phyloP scores from a whole-genome alignment of 768 basidiomycete genomes.

The Neoboletus brunneissimus region DNA sequence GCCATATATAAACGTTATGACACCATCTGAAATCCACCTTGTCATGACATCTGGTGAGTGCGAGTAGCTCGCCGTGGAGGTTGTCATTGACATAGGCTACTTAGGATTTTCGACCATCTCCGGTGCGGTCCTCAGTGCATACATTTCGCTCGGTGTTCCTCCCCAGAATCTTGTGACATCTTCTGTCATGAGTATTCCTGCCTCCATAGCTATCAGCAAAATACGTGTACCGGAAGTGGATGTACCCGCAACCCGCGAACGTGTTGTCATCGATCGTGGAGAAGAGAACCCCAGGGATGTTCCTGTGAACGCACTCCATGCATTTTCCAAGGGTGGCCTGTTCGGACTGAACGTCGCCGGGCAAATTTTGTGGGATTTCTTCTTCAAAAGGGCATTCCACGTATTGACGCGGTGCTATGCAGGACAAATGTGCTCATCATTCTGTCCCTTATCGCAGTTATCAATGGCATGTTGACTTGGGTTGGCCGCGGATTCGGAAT shows the following conservation, averaged over 20 bases:
- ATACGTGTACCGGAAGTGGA: constrained; percentile 81
- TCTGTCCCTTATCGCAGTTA: constrained; percentile 72
- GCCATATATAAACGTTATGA: constrained; percentile 84
- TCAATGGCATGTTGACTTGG: constrained; percentile 88
- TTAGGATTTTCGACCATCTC: constrained; percentile 85
- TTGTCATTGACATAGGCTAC: constrained; percentile 2
- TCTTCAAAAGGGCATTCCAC: background rate
- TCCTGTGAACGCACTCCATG: constrained; percentile 82
- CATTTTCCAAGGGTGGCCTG: constrained; percentile 80
- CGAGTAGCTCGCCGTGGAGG: background rate
- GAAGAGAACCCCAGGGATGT: constrained; percentile 46
- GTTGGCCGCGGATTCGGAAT: constrained; percentile 85
- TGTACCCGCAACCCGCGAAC: constrained; percentile 82
- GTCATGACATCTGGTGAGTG: constrained; percentile 77
- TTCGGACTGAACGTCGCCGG: constrained; percentile 87
- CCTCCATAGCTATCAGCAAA: constrained; percentile 90
- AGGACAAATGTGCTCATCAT: constrained; percentile 86
- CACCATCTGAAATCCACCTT: constrained; percentile 80
- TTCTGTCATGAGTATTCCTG: constrained; percentile 93
- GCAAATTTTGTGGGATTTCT: constrained; percentile 65
- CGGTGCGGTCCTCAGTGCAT: constrained; percentile 84
- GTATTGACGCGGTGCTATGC: constrained; percentile 7
- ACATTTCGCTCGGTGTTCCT: constrained; percentile 76
- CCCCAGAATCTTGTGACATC: constrained; percentile 80
- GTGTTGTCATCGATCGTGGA: constrained; percentile 79